These are phyloP conservation scores for Phytophthora foliorum DNA, from an alignment of 352 stramenopile genomes.

Conservation along the genomic window DNA sequence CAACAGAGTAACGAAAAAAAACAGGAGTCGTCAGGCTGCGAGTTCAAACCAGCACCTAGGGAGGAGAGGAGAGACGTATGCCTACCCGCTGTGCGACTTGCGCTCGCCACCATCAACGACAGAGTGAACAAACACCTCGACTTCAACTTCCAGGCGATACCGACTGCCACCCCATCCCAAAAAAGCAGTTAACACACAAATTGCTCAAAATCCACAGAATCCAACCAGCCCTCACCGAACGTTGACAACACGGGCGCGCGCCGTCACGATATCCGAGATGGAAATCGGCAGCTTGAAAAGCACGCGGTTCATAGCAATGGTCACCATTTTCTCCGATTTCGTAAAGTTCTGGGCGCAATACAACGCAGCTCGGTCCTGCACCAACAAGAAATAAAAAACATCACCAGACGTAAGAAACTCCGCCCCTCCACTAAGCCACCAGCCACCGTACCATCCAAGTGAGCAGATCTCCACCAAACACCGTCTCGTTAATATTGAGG, in stretches of 20 bases:
- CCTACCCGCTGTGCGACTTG: slow-evolving; percentile 67
- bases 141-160: slow-evolving; percentile 70
- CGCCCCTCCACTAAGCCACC: background rate
- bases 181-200: slow-evolving; percentile 7
- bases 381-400: slow-evolving; percentile 5
- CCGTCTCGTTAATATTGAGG: slow-evolving; percentile 76
- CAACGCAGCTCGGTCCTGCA: slow-evolving; percentile 66
- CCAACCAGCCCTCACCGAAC: slow-evolving; percentile 55
- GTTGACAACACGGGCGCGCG: slow-evolving; percentile 69
- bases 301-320: slow-evolving; percentile 80
- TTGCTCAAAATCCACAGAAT: background rate
- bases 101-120: slow-evolving; percentile 40
- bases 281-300: slow-evolving; percentile 77
- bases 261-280: slow-evolving; percentile 62
- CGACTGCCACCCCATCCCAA: slow-evolving; percentile 35
- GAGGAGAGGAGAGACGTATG: slow-evolving; percentile 10
- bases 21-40: slow-evolving; percentile 15
- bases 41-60: background rate
- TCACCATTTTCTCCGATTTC: slow-evolving; percentile 82
- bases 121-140: slow-evolving; percentile 65
- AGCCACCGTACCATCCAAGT: slow-evolving; percentile 60
- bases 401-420: background rate
- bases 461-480: slow-evolving; percentile 75
- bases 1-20: slow-evolving; percentile 8
- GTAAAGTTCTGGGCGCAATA: slow-evolving; percentile 80